phyloP scores from a whole-genome alignment of 2,329 filamentous ascomycete species.

The Colletotrichum chrysophilum region DNA sequence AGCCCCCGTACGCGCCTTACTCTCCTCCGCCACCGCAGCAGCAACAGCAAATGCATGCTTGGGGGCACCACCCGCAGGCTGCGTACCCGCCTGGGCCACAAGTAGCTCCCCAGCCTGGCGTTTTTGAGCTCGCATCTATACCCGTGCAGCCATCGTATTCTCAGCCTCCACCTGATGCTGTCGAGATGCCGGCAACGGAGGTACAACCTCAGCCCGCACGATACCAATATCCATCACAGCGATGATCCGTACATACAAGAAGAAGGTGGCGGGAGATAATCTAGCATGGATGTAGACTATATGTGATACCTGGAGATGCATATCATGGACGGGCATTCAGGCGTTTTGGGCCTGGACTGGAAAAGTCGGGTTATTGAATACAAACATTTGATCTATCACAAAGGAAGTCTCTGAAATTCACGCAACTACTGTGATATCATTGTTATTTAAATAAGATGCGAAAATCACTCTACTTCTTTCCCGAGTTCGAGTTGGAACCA shows the following conservation, averaged over 20 bases:
- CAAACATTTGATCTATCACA: neutral
- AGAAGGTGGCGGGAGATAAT: neutral
- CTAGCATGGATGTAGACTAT: neutral
- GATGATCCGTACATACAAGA: neutral
- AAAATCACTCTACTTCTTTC: neutral
- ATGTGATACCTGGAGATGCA: neutral
- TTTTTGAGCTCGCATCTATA: constrained; percentile 22
- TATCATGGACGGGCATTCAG: neutral
- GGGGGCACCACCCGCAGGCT: constrained; percentile 13
- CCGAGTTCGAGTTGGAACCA: neutral
- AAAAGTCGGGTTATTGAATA: neutral
- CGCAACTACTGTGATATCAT: neutral
- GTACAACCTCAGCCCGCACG: neutral
- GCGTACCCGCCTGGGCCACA: neutral
- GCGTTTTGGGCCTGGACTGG: neutral
- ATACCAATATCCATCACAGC: neutral
- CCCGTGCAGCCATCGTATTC: neutral
- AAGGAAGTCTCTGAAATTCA: neutral
- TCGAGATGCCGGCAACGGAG: constrained; percentile 22
- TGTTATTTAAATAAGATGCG: neutral
- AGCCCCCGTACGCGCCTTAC: neutral
- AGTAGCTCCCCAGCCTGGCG: neutral
- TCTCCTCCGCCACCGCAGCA: neutral
- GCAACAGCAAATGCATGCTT: neutral
- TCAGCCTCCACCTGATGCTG: neutral